phyloP scores from a whole-genome alignment of 805 yeast genomes.

The Candida germanica region DNA sequence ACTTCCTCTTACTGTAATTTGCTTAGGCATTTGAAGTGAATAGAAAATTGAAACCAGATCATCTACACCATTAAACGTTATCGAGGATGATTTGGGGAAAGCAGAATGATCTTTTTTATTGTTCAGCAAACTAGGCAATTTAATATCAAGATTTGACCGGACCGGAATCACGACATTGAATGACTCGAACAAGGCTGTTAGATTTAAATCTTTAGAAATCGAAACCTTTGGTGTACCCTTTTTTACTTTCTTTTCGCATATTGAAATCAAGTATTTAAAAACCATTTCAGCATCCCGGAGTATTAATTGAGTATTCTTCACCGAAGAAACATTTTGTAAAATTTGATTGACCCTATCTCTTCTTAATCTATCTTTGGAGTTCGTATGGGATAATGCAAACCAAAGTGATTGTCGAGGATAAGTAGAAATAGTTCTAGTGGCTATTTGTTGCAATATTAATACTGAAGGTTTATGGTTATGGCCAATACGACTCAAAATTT shows the following conservation, averaged over 20 bases:
- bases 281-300: slow-evolving; percentile 7
- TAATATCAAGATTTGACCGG: slow-evolving; percentile 62
- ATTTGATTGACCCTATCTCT: slow-evolving; percentile 25
- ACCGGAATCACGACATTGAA: slow-evolving; percentile 68
- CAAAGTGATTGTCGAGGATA: slow-evolving; percentile 88
- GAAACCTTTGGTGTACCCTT: slow-evolving; percentile 31
- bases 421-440: slow-evolving; percentile 52
- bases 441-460: slow-evolving; percentile 52
- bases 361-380: slow-evolving; percentile 46
- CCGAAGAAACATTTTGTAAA: slow-evolving; percentile 11
- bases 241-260: slow-evolving; percentile 41
- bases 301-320: slow-evolving; percentile 14
- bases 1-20: slow-evolving; percentile 70
- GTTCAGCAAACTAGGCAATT: slow-evolving; percentile 53
- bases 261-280: slow-evolving; percentile 40
- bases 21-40: slow-evolving; percentile 86
- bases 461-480: slow-evolving; percentile 59
- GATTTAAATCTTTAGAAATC: slow-evolving; percentile 40
- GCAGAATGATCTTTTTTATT: slow-evolving; percentile 42
- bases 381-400: slow-evolving; percentile 69
- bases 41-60: slow-evolving; percentile 66
- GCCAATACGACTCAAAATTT: slow-evolving; percentile 72
- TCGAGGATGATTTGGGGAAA: slow-evolving; percentile 39
- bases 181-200: slow-evolving; percentile 27
- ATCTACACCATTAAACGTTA: slow-evolving; percentile 61